Base-by-base conservation (phyloP, 768 basidiomycete genomes). In the Tylopilus sp. region DNA sequence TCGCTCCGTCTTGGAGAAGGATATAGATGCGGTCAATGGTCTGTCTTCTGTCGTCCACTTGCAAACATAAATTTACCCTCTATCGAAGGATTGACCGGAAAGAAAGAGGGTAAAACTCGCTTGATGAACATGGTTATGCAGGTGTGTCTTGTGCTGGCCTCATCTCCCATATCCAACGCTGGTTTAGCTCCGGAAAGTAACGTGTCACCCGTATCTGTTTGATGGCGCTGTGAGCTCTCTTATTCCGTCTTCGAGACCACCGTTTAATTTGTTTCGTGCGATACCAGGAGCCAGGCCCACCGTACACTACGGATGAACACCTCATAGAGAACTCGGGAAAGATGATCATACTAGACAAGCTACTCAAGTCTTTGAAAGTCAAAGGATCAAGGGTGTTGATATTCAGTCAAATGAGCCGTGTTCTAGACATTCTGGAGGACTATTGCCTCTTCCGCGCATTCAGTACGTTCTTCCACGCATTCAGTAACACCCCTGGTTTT, bases 71-170 rank as follows among this genome's bases (percentile, higher is more conserved):
- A 33, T 25, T 4, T 9, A 53, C 2, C 3, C 35, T 23, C 3
- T 20, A n/a, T 1, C 10, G 21, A 53, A 91, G 90, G 91, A 36
- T 74, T 94, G 28, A 91, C 91, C 2, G 93, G 95, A 8, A 98
- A 97, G 79, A 98, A 98, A 67, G 97, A 99, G 68, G 95, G 95
- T 49, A 99, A 98, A 74, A 98, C 95, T 4, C 76, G 95, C 30
- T 70, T 98, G 45, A 92, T 98, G 86, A 99, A 98, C 67, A 94
- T 99, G 79, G 97, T 98, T 54, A 98, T 98, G 97, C 97, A 99
- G 78, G 81, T 91, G 73, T 40, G 9, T 38, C 26, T 12, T 10
- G 40, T n/a, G 25, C 3, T 2, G 17, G 25, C 46, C 21, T 10
- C 23, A 9, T 12, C 13, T 13, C 17, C 31, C 18, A 38, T 15